Base-by-base conservation (phyloP, 352 stramenopile genomes). In the Phytophthora pinifolia region DNA sequence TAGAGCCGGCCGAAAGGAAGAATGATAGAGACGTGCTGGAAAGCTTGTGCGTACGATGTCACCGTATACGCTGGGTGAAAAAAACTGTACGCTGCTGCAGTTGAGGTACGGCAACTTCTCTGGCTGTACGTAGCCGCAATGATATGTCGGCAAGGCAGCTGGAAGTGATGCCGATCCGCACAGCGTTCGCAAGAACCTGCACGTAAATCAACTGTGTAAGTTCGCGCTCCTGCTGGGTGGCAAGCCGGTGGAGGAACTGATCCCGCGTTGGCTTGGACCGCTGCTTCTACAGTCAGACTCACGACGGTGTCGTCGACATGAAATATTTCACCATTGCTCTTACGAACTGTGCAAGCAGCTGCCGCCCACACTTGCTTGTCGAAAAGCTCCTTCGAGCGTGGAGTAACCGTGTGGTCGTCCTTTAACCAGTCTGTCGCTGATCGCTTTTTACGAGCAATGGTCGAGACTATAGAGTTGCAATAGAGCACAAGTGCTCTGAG, bases 81-180 rank as follows among this genome's bases (percentile, higher is more conserved):
- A 34, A 15, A 39, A 4, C 17, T 44, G 13, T 38, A 49, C 0
- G 36, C 44, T 12, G 36, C 36, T 15, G 37, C 2, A 6, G 53
- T 55, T 6, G 32, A 32, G 0, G 9, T 52, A 8, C 25, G n/a
- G 8, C 25, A 49, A 4, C 35, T 27, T 33, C 17, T 48, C 18
- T 48, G 15, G 15, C 14, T 35, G 37, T 42, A 41, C 6, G 49
- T 13, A 18, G 54, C 36, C 15, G 54, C 44, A 3, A 62, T 12
- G 8, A 50, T 48, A 17, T 62, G 54, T 2, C 45, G 45, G 33
- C 54, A 62, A 12, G 45, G 54, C n/a, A 62, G 27, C 13, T 48
- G 31, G 1, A 62, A 27, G 9, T 62, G 54, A 6, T 46, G 35
- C 1, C 43, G 44, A 46, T 61, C 53, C 1, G 35, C 9, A 14